A percentile compares a stretch with the other conserved stretches of the same genome.
These are phyloP conservation scores for Panicum miliaceum DNA, from an alignment of 176 grass and related monocot species.

Conservation along the genomic window DNA sequence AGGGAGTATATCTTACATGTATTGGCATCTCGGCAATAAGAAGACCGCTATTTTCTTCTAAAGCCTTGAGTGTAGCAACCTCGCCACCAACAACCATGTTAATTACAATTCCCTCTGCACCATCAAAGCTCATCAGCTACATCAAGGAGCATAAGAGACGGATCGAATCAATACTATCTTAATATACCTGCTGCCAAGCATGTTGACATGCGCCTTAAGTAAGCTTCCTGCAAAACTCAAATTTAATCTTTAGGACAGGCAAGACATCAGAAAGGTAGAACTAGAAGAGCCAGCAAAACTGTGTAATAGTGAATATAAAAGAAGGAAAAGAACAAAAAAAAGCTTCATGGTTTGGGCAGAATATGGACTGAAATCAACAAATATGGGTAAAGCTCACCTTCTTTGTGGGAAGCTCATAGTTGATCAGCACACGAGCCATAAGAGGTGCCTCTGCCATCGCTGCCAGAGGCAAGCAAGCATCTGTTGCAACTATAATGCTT, in stretches of 20 bases:
- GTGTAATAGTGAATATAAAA: not conserved
- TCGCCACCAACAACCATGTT: slow-evolving; percentile 99
- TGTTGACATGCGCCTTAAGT: slow-evolving; percentile 79
- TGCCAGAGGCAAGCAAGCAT: slow-evolving; percentile 80
- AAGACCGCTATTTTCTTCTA: slow-evolving; percentile 82
- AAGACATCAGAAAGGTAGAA: slow-evolving; percentile 2
- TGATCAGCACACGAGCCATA: slow-evolving; percentile 73
- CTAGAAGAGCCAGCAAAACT: not conserved
- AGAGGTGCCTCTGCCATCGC: slow-evolving; percentile 74
- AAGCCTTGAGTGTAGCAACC: slow-evolving; percentile 69
- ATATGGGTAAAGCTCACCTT: slow-evolving; percentile 51
- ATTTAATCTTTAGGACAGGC: not conserved
- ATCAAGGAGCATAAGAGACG: not conserved
- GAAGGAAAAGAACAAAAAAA: not conserved
- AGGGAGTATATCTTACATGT: slow-evolving; percentile 78
- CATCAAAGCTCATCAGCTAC: slow-evolving; percentile 29
- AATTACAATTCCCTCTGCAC: slow-evolving; percentile 82
- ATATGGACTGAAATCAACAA: slow-evolving; percentile 1
- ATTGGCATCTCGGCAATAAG: slow-evolving; percentile 95
- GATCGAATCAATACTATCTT: not conserved
- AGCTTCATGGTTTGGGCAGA: not conserved
- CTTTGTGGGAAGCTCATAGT: slow-evolving; percentile 87
- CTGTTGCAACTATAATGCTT: slow-evolving; percentile 77
- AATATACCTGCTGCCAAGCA: slow-evolving; percentile 78
- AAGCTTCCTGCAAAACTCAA: slow-evolving; percentile 69